Base-by-base conservation (phyloP, 768 basidiomycete genomes). In the Dacryopinax spathularia region DNA sequence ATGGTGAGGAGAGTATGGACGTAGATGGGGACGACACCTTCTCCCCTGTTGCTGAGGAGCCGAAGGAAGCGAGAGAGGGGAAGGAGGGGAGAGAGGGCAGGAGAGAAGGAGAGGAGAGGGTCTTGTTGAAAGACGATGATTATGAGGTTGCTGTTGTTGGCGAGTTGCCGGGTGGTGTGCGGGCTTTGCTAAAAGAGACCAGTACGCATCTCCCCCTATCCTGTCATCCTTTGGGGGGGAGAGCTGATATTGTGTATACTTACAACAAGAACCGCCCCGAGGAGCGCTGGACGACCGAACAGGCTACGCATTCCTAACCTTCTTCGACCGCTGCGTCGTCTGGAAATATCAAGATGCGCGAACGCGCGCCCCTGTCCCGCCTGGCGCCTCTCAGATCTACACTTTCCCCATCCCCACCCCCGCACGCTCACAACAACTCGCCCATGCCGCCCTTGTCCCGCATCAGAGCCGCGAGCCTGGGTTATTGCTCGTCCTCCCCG, bases 381-480 rank as follows among this genome's bases (percentile, higher is more conserved):
- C 18, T 4, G 22, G 39, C 39, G 6, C 48, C 3, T 3, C 10
- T 6, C 48, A 56, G 29, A 7, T 56, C 5, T 56, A 56, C 18
- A 56, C 48, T 20, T 56, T 56, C 48, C 48, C 48, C 25, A 3
- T 56, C 48, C 13, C 48, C n/a, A n/a, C n/a, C 25, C 48, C 48
- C 48, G 10, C 48, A 5, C 48, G 25, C 22, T 56, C 48, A 9
- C 25, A 29, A 9, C 15, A 22, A 56, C 48, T 56, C 48, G 48
- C 48, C 15, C 48, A 56, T 6, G 73, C 80, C 41, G 76, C 74
- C 1, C 80, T 91, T 16, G 81, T 90, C 22, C 87, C 89, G 16
- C 82, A 82, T 69, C 65, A 79, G 2, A 79, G 82, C 13, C 82
- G 88, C 39, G 93, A 97, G 75, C 93, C 93, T 2, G 92, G 92